Conservation (phyloP, 768 basidiomycete genomes). For the Collybia sp. region DNA sequence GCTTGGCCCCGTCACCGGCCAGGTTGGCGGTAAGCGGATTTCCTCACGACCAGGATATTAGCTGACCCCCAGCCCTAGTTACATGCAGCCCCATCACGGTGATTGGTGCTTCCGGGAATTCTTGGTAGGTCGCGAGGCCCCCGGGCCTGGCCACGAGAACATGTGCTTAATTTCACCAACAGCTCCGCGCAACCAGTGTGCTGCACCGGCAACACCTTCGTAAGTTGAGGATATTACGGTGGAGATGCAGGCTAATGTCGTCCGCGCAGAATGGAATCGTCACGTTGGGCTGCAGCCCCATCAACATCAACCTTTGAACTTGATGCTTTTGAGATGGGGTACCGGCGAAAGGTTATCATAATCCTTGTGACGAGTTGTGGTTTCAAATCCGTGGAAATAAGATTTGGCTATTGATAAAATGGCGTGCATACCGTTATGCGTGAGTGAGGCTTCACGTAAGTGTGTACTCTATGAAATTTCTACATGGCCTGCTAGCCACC, state of each 20-base stretch:
- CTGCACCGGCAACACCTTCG: slow-evolving; percentile 5
- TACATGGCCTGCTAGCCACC: too few species aligned
- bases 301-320: slow-evolving; percentile 3
- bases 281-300: slow-evolving; percentile 6
- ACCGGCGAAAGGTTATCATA: too few species aligned
- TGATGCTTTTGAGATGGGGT: too few species aligned
- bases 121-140: neutral
- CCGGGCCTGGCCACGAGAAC: neutral
- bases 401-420: too few species aligned
- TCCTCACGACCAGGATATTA: neutral
- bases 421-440: too few species aligned
- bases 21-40: slow-evolving; percentile 7
- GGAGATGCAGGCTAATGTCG: neutral
- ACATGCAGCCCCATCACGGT: too few species aligned
- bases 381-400: too few species aligned
- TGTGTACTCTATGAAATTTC: too few species aligned
- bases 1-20: slow-evolving; percentile 4
- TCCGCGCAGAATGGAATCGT: slow-evolving; percentile 3
- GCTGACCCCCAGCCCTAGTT: neutral
- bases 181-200: neutral
- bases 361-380: too few species aligned
- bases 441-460: too few species aligned
- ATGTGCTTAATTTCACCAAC: too few species aligned
- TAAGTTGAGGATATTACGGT: neutral
- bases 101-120: neutral